Conservation (phyloP, 352 stramenopile genomes). For the Phytophthora capsici region DNA sequence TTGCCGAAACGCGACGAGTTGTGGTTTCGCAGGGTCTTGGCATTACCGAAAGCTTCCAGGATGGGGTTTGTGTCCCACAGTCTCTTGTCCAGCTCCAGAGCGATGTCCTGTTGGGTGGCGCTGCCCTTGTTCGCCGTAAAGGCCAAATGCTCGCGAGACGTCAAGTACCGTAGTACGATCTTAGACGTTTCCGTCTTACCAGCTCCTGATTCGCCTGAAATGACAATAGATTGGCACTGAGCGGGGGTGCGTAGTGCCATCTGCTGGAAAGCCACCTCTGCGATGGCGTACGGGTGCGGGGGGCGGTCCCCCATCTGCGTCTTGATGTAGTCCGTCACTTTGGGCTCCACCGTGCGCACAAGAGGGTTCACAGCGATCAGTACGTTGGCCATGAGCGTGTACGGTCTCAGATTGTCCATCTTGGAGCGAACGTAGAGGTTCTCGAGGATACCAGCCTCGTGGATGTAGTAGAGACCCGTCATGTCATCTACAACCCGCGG, state of each 20-base stretch:
- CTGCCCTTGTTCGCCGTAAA: constrained; percentile 44
- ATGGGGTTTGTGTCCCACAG: constrained; percentile 91
- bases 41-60: constrained; percentile 88
- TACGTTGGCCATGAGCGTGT: constrained; percentile 91
- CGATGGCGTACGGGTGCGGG: constrained; percentile 84
- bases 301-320: constrained; percentile 88
- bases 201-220: constrained; percentile 86
- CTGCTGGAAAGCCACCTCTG: constrained; percentile 90
- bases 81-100: constrained; percentile 85
- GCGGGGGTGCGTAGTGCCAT: constrained; percentile 83
- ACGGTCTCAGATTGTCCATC: constrained; percentile 76
- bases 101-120: constrained; percentile 58
- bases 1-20: constrained; percentile 90
- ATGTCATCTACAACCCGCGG: constrained; percentile 89
- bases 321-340: constrained; percentile 89
- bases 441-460: constrained; percentile 86
- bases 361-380: constrained; percentile 89
- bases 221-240: constrained; percentile 89
- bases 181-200: constrained; percentile 92
- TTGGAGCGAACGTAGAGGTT: constrained; percentile 82
- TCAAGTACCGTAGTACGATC: constrained; percentile 90
- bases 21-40: constrained; percentile 89
- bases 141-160: constrained; percentile 76
- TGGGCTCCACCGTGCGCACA: constrained; percentile 79
- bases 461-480: constrained; percentile 90